Conservation (phyloP, 176 grass and related monocot genomes). For the Oryza officinalis region DNA sequence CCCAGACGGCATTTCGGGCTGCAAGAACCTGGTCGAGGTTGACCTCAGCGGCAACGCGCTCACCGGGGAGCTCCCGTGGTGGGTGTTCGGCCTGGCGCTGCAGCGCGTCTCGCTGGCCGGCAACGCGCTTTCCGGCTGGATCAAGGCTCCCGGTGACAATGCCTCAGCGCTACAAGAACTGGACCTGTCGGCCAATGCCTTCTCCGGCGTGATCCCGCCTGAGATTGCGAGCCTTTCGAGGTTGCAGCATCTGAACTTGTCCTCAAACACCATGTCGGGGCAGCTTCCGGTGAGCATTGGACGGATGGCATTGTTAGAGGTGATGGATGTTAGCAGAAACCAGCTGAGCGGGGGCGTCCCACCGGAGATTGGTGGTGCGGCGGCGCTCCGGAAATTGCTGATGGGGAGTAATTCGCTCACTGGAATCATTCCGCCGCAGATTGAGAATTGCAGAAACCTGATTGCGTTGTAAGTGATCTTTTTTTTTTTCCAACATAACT, state of each 20-base stretch:
- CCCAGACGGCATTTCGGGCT: conserved; percentile 52
- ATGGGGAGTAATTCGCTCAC: conserved; percentile 62
- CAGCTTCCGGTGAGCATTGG: conserved; percentile 57
- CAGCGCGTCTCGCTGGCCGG: conserved; percentile 52
- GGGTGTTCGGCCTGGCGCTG: conserved; percentile 57
- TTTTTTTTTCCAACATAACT: neutral
- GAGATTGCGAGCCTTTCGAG: conserved; percentile 38
- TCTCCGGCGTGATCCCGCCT: conserved; percentile 49
- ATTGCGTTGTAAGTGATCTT: conserved; percentile 55
- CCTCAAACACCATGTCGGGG: conserved; percentile 58
- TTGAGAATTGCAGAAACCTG: conserved; percentile 60
- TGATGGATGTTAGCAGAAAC: conserved; percentile 67
- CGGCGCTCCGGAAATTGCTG: conserved; percentile 45
- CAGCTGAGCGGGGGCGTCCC: conserved; percentile 51
- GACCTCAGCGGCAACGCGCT: conserved; percentile 64
- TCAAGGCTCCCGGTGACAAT: conserved; percentile 39
- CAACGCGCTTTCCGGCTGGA: conserved; percentile 57
- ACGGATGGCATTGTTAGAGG: conserved; percentile 48
- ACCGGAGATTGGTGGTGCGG: conserved; percentile 43
- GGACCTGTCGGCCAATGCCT: conserved; percentile 67
- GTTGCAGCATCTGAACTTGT: conserved; percentile 61
- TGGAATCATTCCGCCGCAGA: conserved; percentile 66
- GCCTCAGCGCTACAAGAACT: conserved; percentile 30
- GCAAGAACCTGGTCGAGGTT: conserved; percentile 51
- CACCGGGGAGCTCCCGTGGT: conserved; percentile 62